Evolutionary conservation across 2,329 filamentous ascomycete species (phyloP), one percentile per base, ranked within the genome.

Genomic region (Didymella pinodella): DNA sequence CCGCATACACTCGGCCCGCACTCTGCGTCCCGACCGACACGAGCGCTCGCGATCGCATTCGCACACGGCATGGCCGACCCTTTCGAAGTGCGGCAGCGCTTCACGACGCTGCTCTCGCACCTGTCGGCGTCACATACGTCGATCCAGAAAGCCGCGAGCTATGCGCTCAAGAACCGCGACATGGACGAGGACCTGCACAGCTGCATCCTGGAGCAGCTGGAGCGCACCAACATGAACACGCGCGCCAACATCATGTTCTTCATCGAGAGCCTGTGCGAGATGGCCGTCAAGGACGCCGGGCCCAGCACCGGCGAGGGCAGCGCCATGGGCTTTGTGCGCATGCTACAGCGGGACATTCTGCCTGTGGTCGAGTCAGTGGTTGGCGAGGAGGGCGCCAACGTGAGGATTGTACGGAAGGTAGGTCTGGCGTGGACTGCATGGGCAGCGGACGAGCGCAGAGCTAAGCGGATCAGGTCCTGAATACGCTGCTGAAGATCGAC

Each of bases 241-340:
- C 86, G 94, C 61, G 96, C 95, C 59, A 99, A 99, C 76, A 98
- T 99, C 77, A 96, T 99, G 90, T 99, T 96, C 79, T 99, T 99
- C 78, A 90, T 99, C 73, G 94, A 98, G 73, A 90, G 94, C 68
- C 91, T 99, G 67, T 91, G 96, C 74, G 94, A 98, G 74, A 84
- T 92, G 79, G 91, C 92, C 22, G 85, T 87, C 63, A 90, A 88
- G 65, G 91, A 92, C 65, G 86, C 87, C 63, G 88, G 94, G 68
- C 56, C 56, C 11, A 79, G 85, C 97, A 96, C 74, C 87, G 96
- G 31, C 87, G 90, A 71, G 12, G 58, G 56, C 22, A 86, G 88
- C 63, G 88, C 95, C 68, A 80, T 85, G 52, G 89, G 92, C 63
- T 99, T 97, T 73, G 88, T 97, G 28, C 87, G 90, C 50, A 97